Base-by-base conservation (phyloP, 108 stramenopile genomes). In the Cyclotella atomus region DNA sequence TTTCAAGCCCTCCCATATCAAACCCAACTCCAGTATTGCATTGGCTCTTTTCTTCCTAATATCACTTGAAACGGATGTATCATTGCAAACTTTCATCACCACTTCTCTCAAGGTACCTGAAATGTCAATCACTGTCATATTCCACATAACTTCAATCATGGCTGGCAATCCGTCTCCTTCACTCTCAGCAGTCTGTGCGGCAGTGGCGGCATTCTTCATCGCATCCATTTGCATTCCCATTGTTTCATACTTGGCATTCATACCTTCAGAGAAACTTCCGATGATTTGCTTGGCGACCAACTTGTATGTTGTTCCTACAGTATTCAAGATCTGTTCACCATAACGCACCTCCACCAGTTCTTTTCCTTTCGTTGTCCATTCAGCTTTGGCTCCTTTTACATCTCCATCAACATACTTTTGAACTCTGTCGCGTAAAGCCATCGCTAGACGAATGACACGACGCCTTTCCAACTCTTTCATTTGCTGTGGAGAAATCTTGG, bases 141-240 rank as follows among this genome's bases (percentile, higher is more conserved):
- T 76, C 75, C 82, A 76, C 77, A 83, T 77, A 14, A 74, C 55
- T 43, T 77, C 71, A 9, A 83, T 24, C 59, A 70, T 61, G 7
- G 71, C 35, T n/a, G 76, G 64, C 19, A 78, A 30, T 19, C 29
- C 59, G 21, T 76, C 75, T 64, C 71, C 70, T 8, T 43, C 44
- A 20, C 34, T 70, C 27, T 76, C 38, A 16, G 45, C 50, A 14
- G 25, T 60, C 21, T 70, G 60, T 0, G 59, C 82, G 5, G 45
- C 63, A 9, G 32, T 53, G 15, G 66, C 72, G 0, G 65, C 65
- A 29, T 64, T 71, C 30, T 38, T 50, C 25, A 43, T 52, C 16
- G 62, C 82, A 23, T 59, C 50, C 25, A 55, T 36, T 32, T 55
- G 61, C 62, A 62, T 71, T 35, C 36, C 44, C 38, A 59, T 44